Evolutionary conservation across 78 protist species (phyloP).

Genomic region (Chrysochromulina parva): DNA sequence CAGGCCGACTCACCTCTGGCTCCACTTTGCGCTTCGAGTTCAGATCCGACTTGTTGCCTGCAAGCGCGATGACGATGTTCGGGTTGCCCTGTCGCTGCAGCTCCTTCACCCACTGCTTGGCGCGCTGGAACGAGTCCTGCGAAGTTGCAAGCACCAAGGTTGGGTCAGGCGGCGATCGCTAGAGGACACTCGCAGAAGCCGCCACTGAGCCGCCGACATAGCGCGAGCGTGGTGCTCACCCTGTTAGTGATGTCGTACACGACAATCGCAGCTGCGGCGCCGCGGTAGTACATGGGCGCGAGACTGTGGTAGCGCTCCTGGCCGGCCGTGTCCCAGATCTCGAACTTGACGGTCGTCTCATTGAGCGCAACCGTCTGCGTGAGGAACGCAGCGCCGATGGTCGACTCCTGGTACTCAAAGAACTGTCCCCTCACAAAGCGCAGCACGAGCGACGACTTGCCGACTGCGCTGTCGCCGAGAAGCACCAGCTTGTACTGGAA

Average conservation of each 20-base stretch:
- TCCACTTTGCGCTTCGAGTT: constrained; percentile 72
- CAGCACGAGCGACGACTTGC: constrained; percentile 76
- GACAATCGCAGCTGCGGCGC: constrained; percentile 94
- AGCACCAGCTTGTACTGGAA: constrained; percentile 64
- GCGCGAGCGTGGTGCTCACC: neutral
- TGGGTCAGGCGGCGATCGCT: no score
- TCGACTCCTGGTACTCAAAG: constrained; percentile 92
- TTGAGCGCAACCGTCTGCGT: constrained; percentile 91
- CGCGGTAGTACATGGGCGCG: constrained; percentile 97
- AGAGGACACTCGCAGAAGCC: no score
- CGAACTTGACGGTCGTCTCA: constrained; percentile 94
- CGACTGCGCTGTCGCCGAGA: constrained; percentile 68
- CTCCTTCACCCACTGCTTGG: constrained; percentile 94
- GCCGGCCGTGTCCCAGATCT: constrained; percentile 92
- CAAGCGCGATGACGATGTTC: constrained; percentile 92
- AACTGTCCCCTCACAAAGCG: constrained; percentile 95
- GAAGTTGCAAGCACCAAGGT: neutral
- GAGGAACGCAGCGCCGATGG: constrained; percentile 97
- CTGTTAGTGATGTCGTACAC: constrained; percentile 88
- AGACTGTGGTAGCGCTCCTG: constrained; percentile 83
- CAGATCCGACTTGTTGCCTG: constrained; percentile 97
- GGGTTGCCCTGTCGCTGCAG: constrained; percentile 94
- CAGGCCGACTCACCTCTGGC: constrained; percentile 26
- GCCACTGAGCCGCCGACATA: neutral
- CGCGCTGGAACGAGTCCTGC: constrained; percentile 77